Conservation (phyloP, 768 basidiomycete genomes). For the Mycena galopus region DNA sequence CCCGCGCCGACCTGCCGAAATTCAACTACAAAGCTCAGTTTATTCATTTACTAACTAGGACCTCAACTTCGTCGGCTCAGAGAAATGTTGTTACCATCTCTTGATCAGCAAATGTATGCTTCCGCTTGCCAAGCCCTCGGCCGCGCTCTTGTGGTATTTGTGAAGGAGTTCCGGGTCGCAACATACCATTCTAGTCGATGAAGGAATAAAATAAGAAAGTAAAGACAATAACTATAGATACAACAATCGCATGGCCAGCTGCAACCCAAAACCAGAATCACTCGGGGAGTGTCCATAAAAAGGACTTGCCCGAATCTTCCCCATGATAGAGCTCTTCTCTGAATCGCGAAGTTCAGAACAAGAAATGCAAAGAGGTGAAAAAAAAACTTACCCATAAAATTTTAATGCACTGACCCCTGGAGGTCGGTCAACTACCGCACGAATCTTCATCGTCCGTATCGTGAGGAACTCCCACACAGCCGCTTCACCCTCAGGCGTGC, state of each 20-base stretch:
- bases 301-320: conserved; percentile 73
- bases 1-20: too few species aligned
- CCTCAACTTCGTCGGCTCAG: too few species aligned
- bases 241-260: conserved; percentile 23
- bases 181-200: too few species aligned
- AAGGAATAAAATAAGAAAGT: not conserved
- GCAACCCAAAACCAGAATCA: conserved; percentile 40
- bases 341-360: conserved; percentile 7
- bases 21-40: too few species aligned
- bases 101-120: too few species aligned
- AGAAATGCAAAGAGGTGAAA: not conserved
- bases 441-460: conserved; percentile 74
- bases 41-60: too few species aligned
- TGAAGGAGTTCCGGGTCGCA: too few species aligned
- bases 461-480: conserved; percentile 84
- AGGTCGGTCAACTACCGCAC: conserved; percentile 56
- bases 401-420: conserved; percentile 82
- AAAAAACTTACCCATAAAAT: conserved; percentile 75
- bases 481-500: conserved; percentile 73
- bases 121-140: too few species aligned
- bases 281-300: conserved; percentile 70
- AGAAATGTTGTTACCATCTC: too few species aligned
- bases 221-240: conserved; percentile 19
- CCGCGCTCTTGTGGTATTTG: too few species aligned
- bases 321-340: conserved; percentile 75